phyloP scores from a whole-genome alignment of 2,329 filamentous ascomycete genomes.

The Curvularia lunata region DNA sequence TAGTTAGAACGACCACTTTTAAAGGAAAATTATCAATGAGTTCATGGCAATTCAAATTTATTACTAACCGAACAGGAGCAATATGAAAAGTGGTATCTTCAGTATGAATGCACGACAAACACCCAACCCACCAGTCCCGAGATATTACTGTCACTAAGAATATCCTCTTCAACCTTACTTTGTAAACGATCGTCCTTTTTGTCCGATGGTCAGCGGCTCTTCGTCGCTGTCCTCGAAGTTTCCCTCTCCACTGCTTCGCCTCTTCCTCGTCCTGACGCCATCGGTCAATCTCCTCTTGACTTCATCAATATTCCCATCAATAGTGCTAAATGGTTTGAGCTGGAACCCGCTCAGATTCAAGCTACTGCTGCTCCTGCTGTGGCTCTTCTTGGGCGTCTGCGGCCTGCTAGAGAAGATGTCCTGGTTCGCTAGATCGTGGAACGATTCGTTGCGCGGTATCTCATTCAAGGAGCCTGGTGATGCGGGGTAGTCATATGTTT shows the following conservation, averaged over 20 bases:
- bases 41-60: slow-evolving; percentile 9
- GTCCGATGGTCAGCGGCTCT: slow-evolving; percentile 33
- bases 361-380: slow-evolving; percentile 66
- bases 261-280: slow-evolving; percentile 78
- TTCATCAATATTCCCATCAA: slow-evolving; percentile 76
- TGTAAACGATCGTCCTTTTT: slow-evolving; percentile 20
- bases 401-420: slow-evolving; percentile 90
- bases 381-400: slow-evolving; percentile 75
- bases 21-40: neutral
- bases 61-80: slow-evolving; percentile 3
- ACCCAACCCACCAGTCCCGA: neutral
- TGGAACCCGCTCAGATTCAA: slow-evolving; percentile 67
- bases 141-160: slow-evolving; percentile 2
- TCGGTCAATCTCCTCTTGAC: slow-evolving; percentile 83
- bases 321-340: slow-evolving; percentile 71
- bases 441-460: slow-evolving; percentile 85
- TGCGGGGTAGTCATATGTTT: slow-evolving; percentile 37
- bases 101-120: slow-evolving; percentile 13
- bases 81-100: slow-evolving; percentile 27
- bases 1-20: neutral
- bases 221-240: slow-evolving; percentile 30
- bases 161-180: neutral
- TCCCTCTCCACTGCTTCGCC: slow-evolving; percentile 49
- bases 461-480: slow-evolving; percentile 31
- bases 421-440: slow-evolving; percentile 85